These are phyloP conservation scores for Amauroascus niger DNA, from an alignment of 2,329 filamentous ascomycete species.

Conservation along the genomic window DNA sequence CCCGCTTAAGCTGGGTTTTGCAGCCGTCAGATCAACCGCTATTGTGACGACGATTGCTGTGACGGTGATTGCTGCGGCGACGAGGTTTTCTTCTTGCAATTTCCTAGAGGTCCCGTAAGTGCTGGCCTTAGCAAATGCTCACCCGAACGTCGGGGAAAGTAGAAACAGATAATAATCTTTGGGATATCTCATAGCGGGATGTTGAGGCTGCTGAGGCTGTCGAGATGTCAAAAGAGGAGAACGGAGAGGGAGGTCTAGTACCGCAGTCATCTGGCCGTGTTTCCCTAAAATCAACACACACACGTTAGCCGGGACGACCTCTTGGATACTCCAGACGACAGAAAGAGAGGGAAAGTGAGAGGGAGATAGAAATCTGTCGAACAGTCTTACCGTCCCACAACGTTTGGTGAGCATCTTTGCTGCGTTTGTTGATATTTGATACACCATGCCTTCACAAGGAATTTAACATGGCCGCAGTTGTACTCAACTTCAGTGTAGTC, in stretches of 20 bases:
- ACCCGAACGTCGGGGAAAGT: background rate
- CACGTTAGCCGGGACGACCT: constrained; percentile 2
- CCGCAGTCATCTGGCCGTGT: constrained; percentile 21
- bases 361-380: too few species aligned
- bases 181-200: background rate
- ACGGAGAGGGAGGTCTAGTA: constrained; percentile 9
- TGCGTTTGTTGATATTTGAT: constrained; percentile 42
- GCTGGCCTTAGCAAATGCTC: background rate
- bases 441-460: constrained; percentile 49
- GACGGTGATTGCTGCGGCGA: constrained; percentile 4
- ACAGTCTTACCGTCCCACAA: constrained; percentile 41
- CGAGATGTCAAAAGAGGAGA: background rate
- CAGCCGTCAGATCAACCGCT: background rate
- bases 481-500: constrained; percentile 52
- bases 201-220: background rate
- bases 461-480: constrained; percentile 47
- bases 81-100: constrained; percentile 10
- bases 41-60: background rate
- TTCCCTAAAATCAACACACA: constrained; percentile 16
- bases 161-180: background rate
- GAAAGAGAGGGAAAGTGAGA: too few species aligned
- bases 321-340: background rate
- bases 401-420: constrained; percentile 46
- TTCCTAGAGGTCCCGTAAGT: constrained; percentile 3
- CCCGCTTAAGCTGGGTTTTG: background rate